Evolutionary conservation across 75 land plant species (phyloP).

Genomic region (Picea glauca): DNA sequence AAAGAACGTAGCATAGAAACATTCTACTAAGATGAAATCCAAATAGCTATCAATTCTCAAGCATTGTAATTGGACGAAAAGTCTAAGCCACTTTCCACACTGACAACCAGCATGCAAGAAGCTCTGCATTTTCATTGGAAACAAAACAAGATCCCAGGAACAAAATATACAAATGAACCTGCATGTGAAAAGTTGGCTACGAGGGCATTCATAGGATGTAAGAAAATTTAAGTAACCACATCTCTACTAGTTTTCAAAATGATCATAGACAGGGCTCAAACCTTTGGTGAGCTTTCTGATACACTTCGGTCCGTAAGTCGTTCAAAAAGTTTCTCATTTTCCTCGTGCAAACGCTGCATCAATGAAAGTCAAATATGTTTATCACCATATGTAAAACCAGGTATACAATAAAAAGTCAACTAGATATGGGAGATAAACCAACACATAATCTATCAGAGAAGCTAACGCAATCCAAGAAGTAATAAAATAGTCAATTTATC

Average conservation of each 20-base stretch:
- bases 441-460: too few relatives aligned
- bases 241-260: not conserved
- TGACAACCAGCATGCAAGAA: not conserved
- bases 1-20: too few relatives aligned
- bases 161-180: not conserved
- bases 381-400: too few relatives aligned
- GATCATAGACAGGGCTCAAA: not conserved
- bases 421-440: too few relatives aligned
- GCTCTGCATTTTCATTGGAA: not conserved
- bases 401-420: too few relatives aligned
- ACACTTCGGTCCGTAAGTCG: constrained; percentile 31
- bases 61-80: not conserved
- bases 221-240: constrained; percentile 2
- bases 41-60: too few relatives aligned
- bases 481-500: too few relatives aligned
- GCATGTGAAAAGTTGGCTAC: not conserved
- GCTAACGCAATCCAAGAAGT: too few relatives aligned
- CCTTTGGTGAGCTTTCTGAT: constrained; percentile 18
- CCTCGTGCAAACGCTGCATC: constrained; percentile 42
- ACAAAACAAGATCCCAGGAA: not conserved
- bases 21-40: too few relatives aligned
- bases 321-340: constrained; percentile 53
- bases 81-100: not conserved
- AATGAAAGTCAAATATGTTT: not conserved
- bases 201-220: not conserved